Base-by-base conservation (phyloP, 805 yeast genomes). In the Soucietia sequanensis region DNA sequence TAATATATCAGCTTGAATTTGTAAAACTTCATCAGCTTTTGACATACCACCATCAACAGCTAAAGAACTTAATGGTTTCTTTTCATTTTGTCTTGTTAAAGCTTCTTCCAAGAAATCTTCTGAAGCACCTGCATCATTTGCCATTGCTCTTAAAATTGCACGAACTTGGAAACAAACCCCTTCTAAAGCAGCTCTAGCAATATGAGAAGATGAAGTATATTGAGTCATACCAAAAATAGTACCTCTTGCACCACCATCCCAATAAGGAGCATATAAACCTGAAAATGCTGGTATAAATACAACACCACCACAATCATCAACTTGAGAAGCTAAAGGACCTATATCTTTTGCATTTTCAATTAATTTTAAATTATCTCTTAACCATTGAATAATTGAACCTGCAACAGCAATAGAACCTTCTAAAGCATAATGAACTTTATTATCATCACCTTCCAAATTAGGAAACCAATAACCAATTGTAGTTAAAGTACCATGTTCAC, bases 371-470 rank as follows among this genome's bases (percentile, higher is more conserved):
- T 89, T 89, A 63, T 90, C 96, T 55, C 95, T 75, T 48, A 91
- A 74, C 96, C 96, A 90, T 64, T 87, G 95, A 45, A 90, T 87
- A 48, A 84, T 85, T 7, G 95, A 81, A 20, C 98, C 97, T 15
- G 96, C 96, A 35, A 89, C 97, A 3, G 97, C 95, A 51, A 91
- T 86, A 6, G 96, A 88, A 34, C 98, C 98, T 64, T 90, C 98
- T 34, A 90, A 68, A 9, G 96, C 96, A 62, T 78, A 90, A 46
- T 84, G 88, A 5, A 96, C 95, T 48, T 72, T 59, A 2, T 63
- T 61, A 18, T 51, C 58, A 15, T 65, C 69, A 11, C 76, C 75
- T 18, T 52, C 47, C 39, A 84, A 60, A 35, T 72, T 70, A 25
- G 93, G 91, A 64, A 90, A 84, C 86, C 95, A 87, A 68, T 76